Conservation (phyloP, 192 early-diverging fungal genomes). For the Umbelopsis sp. region DNA sequence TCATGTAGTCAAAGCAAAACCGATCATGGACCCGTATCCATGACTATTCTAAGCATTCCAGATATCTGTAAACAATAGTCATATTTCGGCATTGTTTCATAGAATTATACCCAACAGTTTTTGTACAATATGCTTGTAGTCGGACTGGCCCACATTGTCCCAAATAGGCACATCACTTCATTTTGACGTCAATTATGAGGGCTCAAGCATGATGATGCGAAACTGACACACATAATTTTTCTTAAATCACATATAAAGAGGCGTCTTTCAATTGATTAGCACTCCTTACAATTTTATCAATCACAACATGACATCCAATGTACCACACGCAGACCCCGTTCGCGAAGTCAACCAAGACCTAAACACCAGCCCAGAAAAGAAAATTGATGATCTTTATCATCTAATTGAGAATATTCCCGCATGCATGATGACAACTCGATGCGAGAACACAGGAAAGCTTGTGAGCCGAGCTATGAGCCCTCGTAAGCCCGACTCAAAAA, state of each 20-base stretch:
- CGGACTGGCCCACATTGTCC: neutral
- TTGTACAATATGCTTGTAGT: neutral
- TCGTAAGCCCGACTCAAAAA: constrained; percentile 12
- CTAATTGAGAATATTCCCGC: constrained; percentile 49
- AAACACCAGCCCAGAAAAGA: constrained; percentile 23
- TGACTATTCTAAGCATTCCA: constrained; percentile 18
- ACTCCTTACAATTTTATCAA: neutral
- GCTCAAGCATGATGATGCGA: constrained; percentile 1
- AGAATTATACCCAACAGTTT: neutral
- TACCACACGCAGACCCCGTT: constrained; percentile 15
- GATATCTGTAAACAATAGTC: constrained; percentile 18
- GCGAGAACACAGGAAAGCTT: constrained; percentile 11
- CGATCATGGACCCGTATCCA: constrained; percentile 3
- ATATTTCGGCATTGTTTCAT: neutral
- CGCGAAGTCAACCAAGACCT: constrained; percentile 22
- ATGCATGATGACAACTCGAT: constrained; percentile 54
- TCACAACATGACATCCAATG: neutral
- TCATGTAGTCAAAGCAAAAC: neutral
- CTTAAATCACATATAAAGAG: constrained; percentile 8
- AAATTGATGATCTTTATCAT: constrained; percentile 46
- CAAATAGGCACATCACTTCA: constrained; percentile 4
- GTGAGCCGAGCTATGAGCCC: constrained; percentile 29
- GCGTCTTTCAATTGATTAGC: neutral
- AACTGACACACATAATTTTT: neutral
- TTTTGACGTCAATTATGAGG: constrained; percentile 7